These are phyloP conservation scores for Pyrrhoderma lamaoense DNA, from an alignment of 1,284 basidiomycete genomes.

Conservation along the genomic window DNA sequence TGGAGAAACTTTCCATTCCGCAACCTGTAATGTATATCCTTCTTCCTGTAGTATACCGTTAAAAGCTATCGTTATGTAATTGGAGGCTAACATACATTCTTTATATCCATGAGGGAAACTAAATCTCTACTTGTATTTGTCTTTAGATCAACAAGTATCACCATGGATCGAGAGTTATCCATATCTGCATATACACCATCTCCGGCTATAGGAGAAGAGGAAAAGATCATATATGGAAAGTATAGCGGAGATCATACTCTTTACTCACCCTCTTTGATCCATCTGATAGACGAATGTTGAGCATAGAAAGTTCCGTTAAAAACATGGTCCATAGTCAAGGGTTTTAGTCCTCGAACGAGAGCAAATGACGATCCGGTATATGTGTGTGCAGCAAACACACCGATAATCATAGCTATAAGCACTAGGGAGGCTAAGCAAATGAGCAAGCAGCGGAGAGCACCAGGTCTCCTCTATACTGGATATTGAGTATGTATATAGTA, in stretches of 20 bases:
- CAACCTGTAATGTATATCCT: slow-evolving; percentile 46
- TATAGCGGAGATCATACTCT: not conserved
- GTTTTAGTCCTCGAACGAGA: slow-evolving; percentile 47
- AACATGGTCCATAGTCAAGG: slow-evolving; percentile 79
- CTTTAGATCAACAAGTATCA: slow-evolving; percentile 74
- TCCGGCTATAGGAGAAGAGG: slow-evolving; percentile 47
- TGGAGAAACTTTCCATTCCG: slow-evolving; percentile 72
- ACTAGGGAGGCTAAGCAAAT: slow-evolving; percentile 48
- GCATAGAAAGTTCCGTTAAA: slow-evolving; percentile 81
- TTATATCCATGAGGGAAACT: slow-evolving; percentile 50
- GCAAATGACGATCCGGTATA: slow-evolving; percentile 49
- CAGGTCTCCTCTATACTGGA: slow-evolving; percentile 32
- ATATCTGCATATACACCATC: slow-evolving; percentile 82
- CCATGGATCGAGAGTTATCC: slow-evolving; percentile 42
- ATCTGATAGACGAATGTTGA: slow-evolving; percentile 46
- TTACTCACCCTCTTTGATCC: slow-evolving; percentile 80
- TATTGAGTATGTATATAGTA: not conserved
- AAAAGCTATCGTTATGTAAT: too few species aligned
- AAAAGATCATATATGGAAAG: not conserved
- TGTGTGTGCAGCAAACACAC: slow-evolving; percentile 61
- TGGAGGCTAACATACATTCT: slow-evolving; percentile 39
- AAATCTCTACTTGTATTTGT: slow-evolving; percentile 63
- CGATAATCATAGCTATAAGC: slow-evolving; percentile 51
- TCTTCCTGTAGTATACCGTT: slow-evolving; percentile 43
- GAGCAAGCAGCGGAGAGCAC: slow-evolving; percentile 48